Evolutionary conservation across 1,284 basidiomycete genomes (phyloP).

Genomic region (Rhodotorula glutinis): DNA sequence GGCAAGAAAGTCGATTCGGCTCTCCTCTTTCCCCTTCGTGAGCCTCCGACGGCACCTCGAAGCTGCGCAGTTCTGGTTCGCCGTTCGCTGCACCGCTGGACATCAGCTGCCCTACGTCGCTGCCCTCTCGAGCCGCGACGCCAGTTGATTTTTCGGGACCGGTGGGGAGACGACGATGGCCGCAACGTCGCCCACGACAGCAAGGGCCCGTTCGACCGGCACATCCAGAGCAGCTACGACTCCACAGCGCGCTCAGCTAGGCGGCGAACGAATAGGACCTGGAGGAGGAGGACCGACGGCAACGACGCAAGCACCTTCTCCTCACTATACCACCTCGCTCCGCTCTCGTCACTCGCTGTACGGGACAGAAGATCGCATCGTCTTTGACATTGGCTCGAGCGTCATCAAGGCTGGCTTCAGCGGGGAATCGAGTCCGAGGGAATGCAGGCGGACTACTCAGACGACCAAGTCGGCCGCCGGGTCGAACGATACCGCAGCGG

Average conservation of each 20-base stretch:
- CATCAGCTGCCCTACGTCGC: too few species aligned
- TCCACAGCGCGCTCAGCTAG: background rate
- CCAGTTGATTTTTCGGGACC: too few species aligned
- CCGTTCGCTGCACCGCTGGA: too few species aligned
- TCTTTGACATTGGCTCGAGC: constrained; percentile 76
- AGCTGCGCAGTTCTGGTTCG: too few species aligned
- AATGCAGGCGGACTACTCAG: constrained; percentile 50
- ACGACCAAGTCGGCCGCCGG: background rate
- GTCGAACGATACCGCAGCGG: background rate
- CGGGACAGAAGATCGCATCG: constrained; percentile 78
- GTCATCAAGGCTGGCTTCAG: constrained; percentile 88
- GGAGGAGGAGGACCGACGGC: background rate
- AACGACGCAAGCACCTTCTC: constrained; percentile 7
- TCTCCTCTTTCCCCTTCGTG: too few species aligned
- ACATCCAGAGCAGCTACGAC: background rate
- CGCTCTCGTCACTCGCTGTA: constrained; percentile 55
- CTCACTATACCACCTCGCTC: constrained; percentile 28
- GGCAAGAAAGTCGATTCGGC: too few species aligned
- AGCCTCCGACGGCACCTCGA: too few species aligned
- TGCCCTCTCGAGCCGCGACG: too few species aligned
- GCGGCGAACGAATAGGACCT: background rate
- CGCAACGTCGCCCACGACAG: too few species aligned
- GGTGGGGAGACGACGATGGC: too few species aligned
- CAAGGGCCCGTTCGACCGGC: too few species aligned
- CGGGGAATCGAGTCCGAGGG: constrained; percentile 79